phyloP scores from a whole-genome alignment of 345 rosid species.

The Erucastrum elatum region DNA sequence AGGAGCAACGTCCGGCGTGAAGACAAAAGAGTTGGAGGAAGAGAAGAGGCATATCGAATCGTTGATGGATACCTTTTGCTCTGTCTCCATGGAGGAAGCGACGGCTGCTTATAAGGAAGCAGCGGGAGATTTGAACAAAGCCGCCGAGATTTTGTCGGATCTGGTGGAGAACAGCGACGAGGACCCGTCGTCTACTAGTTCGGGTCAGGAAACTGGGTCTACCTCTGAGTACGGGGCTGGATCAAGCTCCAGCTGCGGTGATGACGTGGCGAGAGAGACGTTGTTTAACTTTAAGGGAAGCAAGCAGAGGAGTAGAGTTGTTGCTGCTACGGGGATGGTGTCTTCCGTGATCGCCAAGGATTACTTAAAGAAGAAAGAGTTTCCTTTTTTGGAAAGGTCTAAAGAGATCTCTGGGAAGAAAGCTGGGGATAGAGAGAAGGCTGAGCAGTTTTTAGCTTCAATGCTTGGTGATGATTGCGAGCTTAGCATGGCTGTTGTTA shows the following conservation, averaged over 20 bases:
- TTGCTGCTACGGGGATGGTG: conserved; percentile 79
- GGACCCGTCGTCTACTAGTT: conserved; percentile 47
- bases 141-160: conserved; percentile 46
- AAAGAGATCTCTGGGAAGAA: conserved; percentile 29
- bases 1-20: conserved; percentile 25
- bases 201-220: conserved; percentile 48
- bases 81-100: conserved; percentile 57
- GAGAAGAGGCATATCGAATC: conserved; percentile 28
- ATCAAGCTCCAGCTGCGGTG: conserved; percentile 42
- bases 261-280: conserved; percentile 27
- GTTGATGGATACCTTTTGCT: conserved; percentile 56
- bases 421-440: conserved; percentile 49
- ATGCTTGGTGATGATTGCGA: conserved; percentile 81
- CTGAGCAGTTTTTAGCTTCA: conserved; percentile 66
- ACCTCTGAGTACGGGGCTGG: conserved; percentile 47
- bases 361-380: conserved; percentile 49
- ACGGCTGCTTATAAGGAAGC: conserved; percentile 48
- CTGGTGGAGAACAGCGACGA: conserved; percentile 33
- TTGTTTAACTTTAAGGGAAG: conserved; percentile 40
- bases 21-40: conserved; percentile 27
- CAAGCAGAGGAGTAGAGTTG: conserved; percentile 63
- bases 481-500: conserved; percentile 68
- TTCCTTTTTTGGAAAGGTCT: conserved; percentile 17
- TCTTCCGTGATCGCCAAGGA: conserved; percentile 83
- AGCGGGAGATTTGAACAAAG: conserved; percentile 49